These are phyloP conservation scores for Coix lacrymajobi DNA, from an alignment of 176 grass and related monocot species.

Conservation along the genomic window DNA sequence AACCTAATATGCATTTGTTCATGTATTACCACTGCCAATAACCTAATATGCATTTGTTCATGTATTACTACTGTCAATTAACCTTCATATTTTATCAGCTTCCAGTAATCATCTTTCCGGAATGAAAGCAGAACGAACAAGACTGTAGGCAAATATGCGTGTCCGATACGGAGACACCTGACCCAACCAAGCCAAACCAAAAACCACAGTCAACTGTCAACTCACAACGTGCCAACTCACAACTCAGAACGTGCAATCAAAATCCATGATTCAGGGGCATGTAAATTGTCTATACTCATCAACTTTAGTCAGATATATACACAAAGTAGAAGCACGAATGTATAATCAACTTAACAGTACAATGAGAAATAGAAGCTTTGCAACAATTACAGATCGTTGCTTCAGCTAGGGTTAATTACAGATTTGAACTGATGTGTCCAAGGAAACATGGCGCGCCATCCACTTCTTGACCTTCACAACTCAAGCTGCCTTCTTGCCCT, in stretches of 20 bases:
- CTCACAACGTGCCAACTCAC: neutral
- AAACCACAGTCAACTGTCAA: neutral
- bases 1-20: no score
- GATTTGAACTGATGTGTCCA: neutral
- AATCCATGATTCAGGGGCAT: neutral
- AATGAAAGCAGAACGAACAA: neutral
- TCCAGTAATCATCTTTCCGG: neutral
- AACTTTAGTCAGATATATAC: conserved; percentile 1
- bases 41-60: neutral
- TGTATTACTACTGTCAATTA: neutral
- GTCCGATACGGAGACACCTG: neutral
- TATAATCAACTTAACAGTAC: neutral
- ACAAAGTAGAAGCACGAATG: neutral
- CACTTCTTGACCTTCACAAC: neutral
- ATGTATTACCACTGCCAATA: no score
- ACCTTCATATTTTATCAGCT: neutral
- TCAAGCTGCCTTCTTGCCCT: conserved; percentile 75
- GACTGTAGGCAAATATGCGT: neutral
- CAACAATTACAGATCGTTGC: neutral
- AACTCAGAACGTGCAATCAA: neutral
- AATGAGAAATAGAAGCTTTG: neutral
- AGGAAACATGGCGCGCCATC: neutral
- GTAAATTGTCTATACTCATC: neutral
- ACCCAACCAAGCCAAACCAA: neutral
- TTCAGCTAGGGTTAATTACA: neutral